Percentiles rank a stretch among this genome's conserved stretches.
phyloP scores from a whole-genome alignment of 768 basidiomycete genomes.

The Collybia sordida region DNA sequence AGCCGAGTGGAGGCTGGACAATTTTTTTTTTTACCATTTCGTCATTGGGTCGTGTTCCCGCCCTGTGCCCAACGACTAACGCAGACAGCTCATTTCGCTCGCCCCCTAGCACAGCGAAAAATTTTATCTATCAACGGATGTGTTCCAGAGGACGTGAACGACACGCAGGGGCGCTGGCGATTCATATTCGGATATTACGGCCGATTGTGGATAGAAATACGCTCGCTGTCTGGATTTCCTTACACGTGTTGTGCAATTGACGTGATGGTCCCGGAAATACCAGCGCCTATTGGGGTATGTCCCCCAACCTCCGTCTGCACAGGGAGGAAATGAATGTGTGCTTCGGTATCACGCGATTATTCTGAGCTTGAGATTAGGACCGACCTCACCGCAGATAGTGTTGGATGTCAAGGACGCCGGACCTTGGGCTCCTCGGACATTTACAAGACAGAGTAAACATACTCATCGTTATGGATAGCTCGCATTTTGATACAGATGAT shows the following conservation, averaged over 20 bases:
- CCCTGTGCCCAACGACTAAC: too few species aligned
- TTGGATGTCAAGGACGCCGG: slow-evolving; percentile 1
- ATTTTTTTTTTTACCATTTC: too few species aligned
- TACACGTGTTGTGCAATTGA: slow-evolving; percentile 14
- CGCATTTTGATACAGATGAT: not conserved
- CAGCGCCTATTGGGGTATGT: slow-evolving; percentile 13
- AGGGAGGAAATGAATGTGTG: not conserved
- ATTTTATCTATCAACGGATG: too few species aligned
- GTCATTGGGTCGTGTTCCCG: too few species aligned
- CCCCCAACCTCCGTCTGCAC: not conserved
- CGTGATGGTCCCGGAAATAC: slow-evolving; percentile 21
- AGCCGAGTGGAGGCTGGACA: too few species aligned
- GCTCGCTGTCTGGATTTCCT: not conserved
- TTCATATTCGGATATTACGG: slow-evolving; percentile 17
- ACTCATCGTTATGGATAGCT: slow-evolving; percentile 3
- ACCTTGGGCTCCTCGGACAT: slow-evolving; percentile 4
- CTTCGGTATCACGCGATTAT: not conserved
- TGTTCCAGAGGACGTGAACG: too few species aligned
- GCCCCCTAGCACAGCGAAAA: too few species aligned
- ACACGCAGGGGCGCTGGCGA: too few species aligned
- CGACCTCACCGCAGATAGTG: slow-evolving; percentile 14
- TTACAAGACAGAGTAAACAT: too few species aligned
- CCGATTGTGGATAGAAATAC: slow-evolving; percentile 5
- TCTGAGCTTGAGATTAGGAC: not conserved
- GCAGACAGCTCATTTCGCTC: too few species aligned